These are phyloP conservation scores for Anthracocystis setariae DNA, from an alignment of 1,284 basidiomycete genomes.

Conservation along the genomic window DNA sequence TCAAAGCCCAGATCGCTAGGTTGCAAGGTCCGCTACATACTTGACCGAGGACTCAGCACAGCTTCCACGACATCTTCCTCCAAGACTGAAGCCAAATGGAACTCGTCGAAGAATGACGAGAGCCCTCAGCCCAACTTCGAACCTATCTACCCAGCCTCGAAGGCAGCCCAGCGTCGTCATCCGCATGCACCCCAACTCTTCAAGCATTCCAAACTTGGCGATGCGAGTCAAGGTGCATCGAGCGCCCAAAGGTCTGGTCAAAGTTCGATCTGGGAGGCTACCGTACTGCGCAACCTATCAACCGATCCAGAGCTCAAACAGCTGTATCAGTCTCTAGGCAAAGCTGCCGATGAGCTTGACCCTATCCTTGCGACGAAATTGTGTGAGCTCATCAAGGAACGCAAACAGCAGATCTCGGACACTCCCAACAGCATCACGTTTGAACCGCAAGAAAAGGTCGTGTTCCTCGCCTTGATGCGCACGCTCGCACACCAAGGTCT, in stretches of 20 bases:
- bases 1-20: background rate
- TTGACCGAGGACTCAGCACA: background rate
- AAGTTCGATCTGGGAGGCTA: slow-evolving; percentile 13
- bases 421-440: slow-evolving; percentile 6
- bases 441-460: slow-evolving; percentile 25
- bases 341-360: slow-evolving; percentile 28
- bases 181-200: slow-evolving; percentile 39
- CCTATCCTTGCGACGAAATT: slow-evolving; percentile 18
- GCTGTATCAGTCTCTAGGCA: slow-evolving; percentile 28
- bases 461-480: slow-evolving; percentile 37
- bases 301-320: slow-evolving; percentile 36
- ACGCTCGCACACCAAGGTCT: slow-evolving; percentile 37
- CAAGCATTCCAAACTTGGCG: slow-evolving; percentile 18
- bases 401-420: slow-evolving; percentile 17
- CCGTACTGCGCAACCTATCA: slow-evolving; percentile 35
- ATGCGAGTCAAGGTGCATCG: background rate
- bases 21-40: background rate
- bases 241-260: background rate
- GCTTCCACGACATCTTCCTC: background rate
- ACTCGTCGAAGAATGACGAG: background rate
- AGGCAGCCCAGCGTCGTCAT: slow-evolving; percentile 25
- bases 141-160: slow-evolving; percentile 41
- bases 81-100: background rate
- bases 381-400: slow-evolving; percentile 32
- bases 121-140: background rate